Percentiles rank a stretch among this genome's conserved stretches.
Conservation (phyloP, 164 flowering plant species). For the Macadamia tetraphylla region DNA sequence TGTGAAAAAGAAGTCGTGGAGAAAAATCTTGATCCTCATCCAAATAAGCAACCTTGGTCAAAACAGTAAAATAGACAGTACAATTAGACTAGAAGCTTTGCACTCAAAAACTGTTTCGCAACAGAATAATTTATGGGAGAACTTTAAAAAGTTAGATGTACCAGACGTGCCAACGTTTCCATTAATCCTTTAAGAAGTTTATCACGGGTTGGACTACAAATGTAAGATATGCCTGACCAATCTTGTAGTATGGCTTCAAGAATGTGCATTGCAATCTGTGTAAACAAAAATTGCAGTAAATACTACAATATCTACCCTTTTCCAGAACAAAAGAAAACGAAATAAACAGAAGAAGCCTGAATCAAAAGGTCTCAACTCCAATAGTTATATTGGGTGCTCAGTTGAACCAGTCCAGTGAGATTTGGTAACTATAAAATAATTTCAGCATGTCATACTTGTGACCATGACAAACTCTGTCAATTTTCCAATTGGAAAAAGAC, state of each 20-base stretch:
- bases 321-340: background rate
- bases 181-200: conserved; percentile 18
- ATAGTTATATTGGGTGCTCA: background rate
- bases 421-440: background rate
- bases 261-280: conserved; percentile 36
- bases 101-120: background rate
- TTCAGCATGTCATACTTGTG: background rate
- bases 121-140: background rate
- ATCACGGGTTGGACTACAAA: conserved; percentile 19
- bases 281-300: background rate
- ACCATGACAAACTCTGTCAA: background rate
- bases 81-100: background rate
- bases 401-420: background rate
- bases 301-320: too few species aligned
- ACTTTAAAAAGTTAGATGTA: conserved; percentile 2
- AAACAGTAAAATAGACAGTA: background rate
- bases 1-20: conserved; percentile 43
- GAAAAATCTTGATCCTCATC: conserved; percentile 25
- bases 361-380: background rate
- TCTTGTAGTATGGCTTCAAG: conserved; percentile 38
- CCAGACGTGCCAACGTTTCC: conserved; percentile 31
- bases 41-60: conserved; percentile 19
- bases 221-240: conserved; percentile 18
- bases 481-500: background rate
- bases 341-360: background rate